Evolutionary conservation across 495 filamentous ascomycete species (phyloP).

Genomic region (Paragyromitra xinjiangensis): DNA sequence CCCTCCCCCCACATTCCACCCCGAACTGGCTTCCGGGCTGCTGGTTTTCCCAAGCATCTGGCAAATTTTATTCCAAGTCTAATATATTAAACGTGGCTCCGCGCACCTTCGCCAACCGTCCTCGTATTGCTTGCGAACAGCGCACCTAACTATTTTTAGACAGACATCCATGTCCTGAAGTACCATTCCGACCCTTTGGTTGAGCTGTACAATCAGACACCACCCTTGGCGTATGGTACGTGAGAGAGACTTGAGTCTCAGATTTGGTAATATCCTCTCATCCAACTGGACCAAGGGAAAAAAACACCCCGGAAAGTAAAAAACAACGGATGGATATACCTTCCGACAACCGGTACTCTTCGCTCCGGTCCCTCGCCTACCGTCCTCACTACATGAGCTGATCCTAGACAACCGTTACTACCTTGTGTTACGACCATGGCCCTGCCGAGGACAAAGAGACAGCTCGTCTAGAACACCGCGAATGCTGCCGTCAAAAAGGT

Average conservation of each 20-base stretch:
- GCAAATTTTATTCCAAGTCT: not conserved
- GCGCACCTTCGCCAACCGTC: not conserved
- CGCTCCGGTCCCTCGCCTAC: not conserved
- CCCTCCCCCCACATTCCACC: not conserved
- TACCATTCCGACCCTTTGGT: not conserved
- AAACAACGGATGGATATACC: not conserved
- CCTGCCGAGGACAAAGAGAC: not conserved
- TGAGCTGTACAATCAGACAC: not conserved
- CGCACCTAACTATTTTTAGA: constrained; percentile 16
- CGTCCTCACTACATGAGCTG: not conserved
- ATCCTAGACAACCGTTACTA: not conserved
- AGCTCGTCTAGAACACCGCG: not conserved
- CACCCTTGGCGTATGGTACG: not conserved
- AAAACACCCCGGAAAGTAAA: not conserved
- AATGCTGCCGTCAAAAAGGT: not conserved
- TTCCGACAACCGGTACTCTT: not conserved
- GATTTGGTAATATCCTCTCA: not conserved
- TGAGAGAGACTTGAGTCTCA: not conserved
- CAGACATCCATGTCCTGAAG: not conserved
- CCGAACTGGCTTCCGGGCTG: not conserved
- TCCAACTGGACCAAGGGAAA: not conserved
- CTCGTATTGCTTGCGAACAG: constrained; percentile 12
- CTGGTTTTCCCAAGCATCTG: not conserved
- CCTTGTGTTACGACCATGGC: not conserved
- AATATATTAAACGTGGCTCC: not conserved